Evolutionary conservation across 2,329 filamentous ascomycete species (phyloP).

Genomic region (Neonectria faginata): DNA sequence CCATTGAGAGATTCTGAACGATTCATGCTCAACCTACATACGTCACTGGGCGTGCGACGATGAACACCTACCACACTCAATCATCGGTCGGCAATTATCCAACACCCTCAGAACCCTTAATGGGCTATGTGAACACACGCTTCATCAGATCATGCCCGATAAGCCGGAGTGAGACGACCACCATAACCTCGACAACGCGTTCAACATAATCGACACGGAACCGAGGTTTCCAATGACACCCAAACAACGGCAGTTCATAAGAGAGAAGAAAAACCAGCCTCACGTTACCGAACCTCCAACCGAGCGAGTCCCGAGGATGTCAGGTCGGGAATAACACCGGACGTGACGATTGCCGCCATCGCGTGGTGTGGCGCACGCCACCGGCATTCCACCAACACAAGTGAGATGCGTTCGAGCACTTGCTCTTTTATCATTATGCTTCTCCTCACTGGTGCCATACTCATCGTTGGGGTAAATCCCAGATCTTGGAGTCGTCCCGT

Average conservation of each 20-base stretch:
- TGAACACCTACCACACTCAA: not conserved
- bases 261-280: not conserved
- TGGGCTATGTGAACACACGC: no score
- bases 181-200: not conserved
- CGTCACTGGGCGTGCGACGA: not conserved
- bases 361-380: not conserved
- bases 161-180: not conserved
- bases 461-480: conserved; percentile 28
- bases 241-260: conserved; percentile 10
- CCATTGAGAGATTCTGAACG: not conserved
- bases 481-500: conserved; percentile 23
- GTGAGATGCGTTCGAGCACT: not conserved
- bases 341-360: conserved; percentile 18
- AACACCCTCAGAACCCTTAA: not conserved
- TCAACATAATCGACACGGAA: not conserved
- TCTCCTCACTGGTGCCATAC: conserved; percentile 33
- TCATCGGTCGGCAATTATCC: not conserved
- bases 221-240: not conserved
- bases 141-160: not conserved
- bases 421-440: conserved; percentile 28
- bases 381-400: not conserved
- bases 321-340: conserved; percentile 38
- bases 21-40: not conserved
- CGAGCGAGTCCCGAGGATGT: conserved; percentile 34
- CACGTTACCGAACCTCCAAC: conserved; percentile 35